phyloP scores from a whole-genome alignment of 176 grass and related monocot genomes.

The Phragmites australis region DNA sequence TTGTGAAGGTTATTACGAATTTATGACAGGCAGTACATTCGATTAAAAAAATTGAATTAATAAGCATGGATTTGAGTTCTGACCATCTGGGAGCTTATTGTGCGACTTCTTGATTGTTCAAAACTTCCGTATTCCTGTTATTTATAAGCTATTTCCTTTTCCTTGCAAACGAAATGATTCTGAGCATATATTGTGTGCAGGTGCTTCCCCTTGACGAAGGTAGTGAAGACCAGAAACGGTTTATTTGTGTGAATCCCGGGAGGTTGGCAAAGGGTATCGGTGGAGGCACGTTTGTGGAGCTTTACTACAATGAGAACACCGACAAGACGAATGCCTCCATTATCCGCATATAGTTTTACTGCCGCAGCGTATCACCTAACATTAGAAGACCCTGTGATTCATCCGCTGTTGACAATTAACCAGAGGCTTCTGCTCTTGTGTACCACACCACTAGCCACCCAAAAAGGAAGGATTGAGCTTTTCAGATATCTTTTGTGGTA shows the following conservation, averaged over 20 bases:
- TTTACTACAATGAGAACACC: slow-evolving; percentile 59
- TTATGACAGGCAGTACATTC: not conserved
- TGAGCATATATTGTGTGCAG: slow-evolving; percentile 43
- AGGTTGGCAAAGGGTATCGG: slow-evolving; percentile 91
- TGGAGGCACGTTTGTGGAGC: slow-evolving; percentile 84
- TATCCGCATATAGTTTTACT: slow-evolving; percentile 68
- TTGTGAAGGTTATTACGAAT: slow-evolving; percentile 73
- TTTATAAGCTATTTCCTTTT: slow-evolving; percentile 10
- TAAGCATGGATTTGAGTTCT: slow-evolving; percentile 1
- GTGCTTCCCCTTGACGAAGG: slow-evolving; percentile 57
- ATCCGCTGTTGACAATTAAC: not conserved
- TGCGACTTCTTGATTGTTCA: not conserved
- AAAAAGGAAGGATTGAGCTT: not conserved
- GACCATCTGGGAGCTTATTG: not conserved
- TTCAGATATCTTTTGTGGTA: not conserved
- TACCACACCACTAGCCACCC: not conserved
- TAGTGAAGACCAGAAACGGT: slow-evolving; percentile 34
- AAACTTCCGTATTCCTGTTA: not conserved
- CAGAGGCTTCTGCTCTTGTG: not conserved
- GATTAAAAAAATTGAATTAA: slow-evolving; percentile 19
- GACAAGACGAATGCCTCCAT: slow-evolving; percentile 61
- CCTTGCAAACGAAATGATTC: slow-evolving; percentile 27
- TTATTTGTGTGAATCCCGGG: slow-evolving; percentile 83
- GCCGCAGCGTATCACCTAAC: not conserved
- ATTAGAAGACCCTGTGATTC: not conserved